phyloP scores from a whole-genome alignment of 805 yeast species.

The Candida insectalens region DNA sequence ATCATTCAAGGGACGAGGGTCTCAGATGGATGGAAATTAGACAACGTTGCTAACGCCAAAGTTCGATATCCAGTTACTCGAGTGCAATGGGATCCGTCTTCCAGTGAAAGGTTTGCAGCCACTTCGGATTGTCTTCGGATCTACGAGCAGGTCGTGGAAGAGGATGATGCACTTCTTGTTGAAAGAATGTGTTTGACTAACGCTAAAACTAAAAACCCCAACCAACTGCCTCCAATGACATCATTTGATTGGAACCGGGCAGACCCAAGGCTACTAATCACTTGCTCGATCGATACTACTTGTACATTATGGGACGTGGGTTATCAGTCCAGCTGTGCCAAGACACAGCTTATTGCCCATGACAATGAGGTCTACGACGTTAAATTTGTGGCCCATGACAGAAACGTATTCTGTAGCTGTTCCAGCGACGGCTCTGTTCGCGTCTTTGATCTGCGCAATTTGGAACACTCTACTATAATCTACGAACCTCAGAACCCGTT shows the following conservation, averaged over 20 bases:
- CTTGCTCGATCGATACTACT: conserved; percentile 90
- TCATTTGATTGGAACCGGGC: conserved; percentile 86
- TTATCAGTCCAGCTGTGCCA: conserved; percentile 53
- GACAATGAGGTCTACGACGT: conserved; percentile 94
- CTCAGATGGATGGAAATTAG: conserved; percentile 25
- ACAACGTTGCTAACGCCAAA: conserved; percentile 11
- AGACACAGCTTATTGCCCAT: conserved; percentile 92
- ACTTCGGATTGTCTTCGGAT: conserved; percentile 65
- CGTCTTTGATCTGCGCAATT: conserved; percentile 77
- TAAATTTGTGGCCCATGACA: conserved; percentile 63
- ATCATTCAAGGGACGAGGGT: conserved; percentile 29
- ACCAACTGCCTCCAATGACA: conserved; percentile 77
- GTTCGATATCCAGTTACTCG: conserved; percentile 65
- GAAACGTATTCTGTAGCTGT: conserved; percentile 78
- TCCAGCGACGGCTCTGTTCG: conserved; percentile 95
- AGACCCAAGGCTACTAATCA: conserved; percentile 63
- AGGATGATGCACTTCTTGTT: conserved; percentile 15
- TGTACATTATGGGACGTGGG: conserved; percentile 92
- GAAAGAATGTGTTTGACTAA: conserved; percentile 33
- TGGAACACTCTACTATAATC: conserved; percentile 91
- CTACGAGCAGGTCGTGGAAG: conserved; percentile 22
- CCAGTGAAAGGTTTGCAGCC: conserved; percentile 46
- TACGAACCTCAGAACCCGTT: conserved; percentile 55
- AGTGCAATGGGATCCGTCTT: conserved; percentile 62
- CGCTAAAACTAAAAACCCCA: conserved; percentile 34